Evolutionary conservation across 2,329 filamentous ascomycete species (phyloP), one percentile per base, ranked within the genome.

Genomic region (Clonostachys rosea): DNA sequence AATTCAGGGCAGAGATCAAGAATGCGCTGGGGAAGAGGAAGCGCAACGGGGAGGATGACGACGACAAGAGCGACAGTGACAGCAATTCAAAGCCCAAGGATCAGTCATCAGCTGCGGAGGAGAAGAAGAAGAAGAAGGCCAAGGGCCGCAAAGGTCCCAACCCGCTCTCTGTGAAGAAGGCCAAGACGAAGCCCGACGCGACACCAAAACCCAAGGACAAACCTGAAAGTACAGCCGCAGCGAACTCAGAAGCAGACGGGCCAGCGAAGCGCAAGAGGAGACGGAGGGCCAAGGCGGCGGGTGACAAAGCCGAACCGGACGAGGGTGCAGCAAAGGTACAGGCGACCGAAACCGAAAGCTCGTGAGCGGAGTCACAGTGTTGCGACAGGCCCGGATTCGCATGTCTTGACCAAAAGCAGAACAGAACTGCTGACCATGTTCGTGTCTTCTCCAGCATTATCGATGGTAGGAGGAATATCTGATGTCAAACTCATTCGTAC

Each of bases 1-100:
- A 95, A 68, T 88, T 91, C 59, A 78, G 83, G 53, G 75, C 79
- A 16, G 88, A 87, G 42, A 68, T 91, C 54, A 85, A 80, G 63
- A 72, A 70, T 53, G 59, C 47, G 43, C 54, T 63, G 48, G 64
- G 61, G 44, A 82, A 74, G 70, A 74, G 69, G 61, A 84, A 74
- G 66, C 68, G 78, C 48, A 67, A 65, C n/a, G 69, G 66, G 3
- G 65, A 67, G 5, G 67, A 68, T 3, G 64, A 66, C 5, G 66
- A 66, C 3, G 65, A 62, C 14, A 61, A 60, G 5, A 55, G 50
- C 4, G 61, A 68, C 64, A 55, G 68, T 61, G 56, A 52, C 35
- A 51, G 18, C 42, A 50, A 36, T 48, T 51, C 17, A 8, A 34
- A 14, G 20, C 10, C 17, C 17, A 16, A 40, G 24, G 42, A 39